These are phyloP conservation scores for Neonothopanus nambi DNA, from an alignment of 1,284 basidiomycete genomes.

Conservation along the genomic window DNA sequence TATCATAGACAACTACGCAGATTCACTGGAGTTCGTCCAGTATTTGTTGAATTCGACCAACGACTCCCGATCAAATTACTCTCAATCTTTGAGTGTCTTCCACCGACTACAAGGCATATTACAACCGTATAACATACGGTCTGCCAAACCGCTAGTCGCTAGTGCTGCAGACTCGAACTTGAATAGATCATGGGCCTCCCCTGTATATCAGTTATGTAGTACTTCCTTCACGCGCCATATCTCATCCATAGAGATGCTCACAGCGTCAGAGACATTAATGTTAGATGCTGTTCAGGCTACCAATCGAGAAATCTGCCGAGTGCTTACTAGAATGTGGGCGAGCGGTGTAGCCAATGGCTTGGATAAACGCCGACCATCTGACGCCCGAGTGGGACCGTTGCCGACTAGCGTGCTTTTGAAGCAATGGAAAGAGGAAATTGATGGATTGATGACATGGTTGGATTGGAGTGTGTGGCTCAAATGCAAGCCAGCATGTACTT, in stretches of 20 bases:
- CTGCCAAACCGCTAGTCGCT: neutral
- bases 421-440: slow-evolving; percentile 31
- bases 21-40: neutral
- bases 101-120: neutral
- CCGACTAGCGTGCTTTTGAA: slow-evolving; percentile 13
- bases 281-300: neutral
- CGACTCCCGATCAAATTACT: neutral
- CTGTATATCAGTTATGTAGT: neutral
- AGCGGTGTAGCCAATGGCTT: neutral
- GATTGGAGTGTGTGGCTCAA: slow-evolving; percentile 48
- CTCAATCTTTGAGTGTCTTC: neutral
- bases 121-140: slow-evolving; percentile 2
- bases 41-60: neutral
- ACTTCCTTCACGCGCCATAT: neutral
- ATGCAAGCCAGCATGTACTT: slow-evolving; percentile 40
- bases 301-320: slow-evolving; percentile 7
- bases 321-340: slow-evolving; percentile 5
- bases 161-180: neutral
- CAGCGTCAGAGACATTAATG: slow-evolving; percentile 4
- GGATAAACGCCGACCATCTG: neutral
- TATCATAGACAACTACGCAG: slow-evolving; percentile 1
- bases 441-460: slow-evolving; percentile 41
- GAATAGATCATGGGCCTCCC: slow-evolving; percentile 1
- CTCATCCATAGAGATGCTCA: neutral
- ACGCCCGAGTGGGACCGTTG: no score